Conservation (phyloP, 805 yeast species). For the Debaryomyces maramus region DNA sequence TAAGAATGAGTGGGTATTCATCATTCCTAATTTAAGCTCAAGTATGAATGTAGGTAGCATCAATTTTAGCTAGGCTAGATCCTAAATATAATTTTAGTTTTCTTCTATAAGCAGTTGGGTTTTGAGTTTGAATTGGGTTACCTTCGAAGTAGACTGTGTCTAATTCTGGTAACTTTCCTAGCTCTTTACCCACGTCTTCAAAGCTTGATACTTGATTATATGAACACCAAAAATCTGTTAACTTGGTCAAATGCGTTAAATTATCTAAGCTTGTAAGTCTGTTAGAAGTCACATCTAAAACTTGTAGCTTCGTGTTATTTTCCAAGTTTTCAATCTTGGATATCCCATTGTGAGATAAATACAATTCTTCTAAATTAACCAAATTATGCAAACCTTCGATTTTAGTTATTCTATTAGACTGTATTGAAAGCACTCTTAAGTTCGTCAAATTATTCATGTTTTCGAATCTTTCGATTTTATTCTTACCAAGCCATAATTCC, state of each 20-base stretch:
- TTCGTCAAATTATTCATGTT: conserved; percentile 60
- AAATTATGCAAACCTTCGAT: conserved; percentile 80
- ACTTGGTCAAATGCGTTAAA: conserved; percentile 59
- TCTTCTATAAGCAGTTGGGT: conserved; percentile 81
- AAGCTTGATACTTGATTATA: conserved; percentile 68
- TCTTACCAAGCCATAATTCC: conserved; percentile 92
- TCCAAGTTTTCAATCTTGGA: conserved; percentile 76
- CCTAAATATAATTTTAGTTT: conserved; percentile 75
- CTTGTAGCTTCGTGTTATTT: conserved; percentile 60
- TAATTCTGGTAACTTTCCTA: conserved; percentile 59
- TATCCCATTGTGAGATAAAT: conserved; percentile 83
- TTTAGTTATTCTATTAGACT: conserved; percentile 75
- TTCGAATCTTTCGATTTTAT: conserved; percentile 64
- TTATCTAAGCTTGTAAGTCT: conserved; percentile 60
- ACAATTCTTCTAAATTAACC: conserved; percentile 76
- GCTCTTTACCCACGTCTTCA: conserved; percentile 64
- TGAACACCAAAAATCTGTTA: conserved; percentile 95
- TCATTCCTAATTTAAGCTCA: too few relatives aligned
- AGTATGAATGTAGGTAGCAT: conserved; percentile 69
- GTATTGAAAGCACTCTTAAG: conserved; percentile 79
- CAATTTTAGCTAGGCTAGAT: conserved; percentile 75
- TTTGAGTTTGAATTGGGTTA: conserved; percentile 76
- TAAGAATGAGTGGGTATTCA: too few relatives aligned
- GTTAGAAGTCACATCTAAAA: conserved; percentile 82
- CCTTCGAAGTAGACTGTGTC: conserved; percentile 94